phyloP scores from a whole-genome alignment of 75 land plant species.

The Adiantum capillusveneris region DNA sequence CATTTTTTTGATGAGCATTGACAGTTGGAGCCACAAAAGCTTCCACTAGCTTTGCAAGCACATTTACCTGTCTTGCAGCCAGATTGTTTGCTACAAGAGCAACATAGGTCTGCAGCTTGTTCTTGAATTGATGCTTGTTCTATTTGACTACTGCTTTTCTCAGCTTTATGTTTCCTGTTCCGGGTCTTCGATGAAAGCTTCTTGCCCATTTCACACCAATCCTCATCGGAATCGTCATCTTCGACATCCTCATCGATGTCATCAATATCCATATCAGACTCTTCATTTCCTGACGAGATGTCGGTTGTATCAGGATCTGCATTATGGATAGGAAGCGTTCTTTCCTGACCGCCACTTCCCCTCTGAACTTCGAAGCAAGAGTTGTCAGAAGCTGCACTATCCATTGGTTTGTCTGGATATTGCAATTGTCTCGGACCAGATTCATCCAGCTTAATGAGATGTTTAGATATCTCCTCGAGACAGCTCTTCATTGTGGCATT shows the following conservation, averaged over 20 bases:
- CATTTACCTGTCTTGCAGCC: conserved; percentile 80
- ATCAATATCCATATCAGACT: conserved; percentile 48
- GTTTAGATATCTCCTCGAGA: neutral
- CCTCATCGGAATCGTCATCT: neutral
- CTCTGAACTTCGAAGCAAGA: neutral
- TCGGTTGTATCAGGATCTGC: conserved; percentile 10
- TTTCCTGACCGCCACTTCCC: too few species aligned
- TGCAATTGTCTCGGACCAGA: conserved; percentile 2
- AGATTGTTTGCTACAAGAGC: conserved; percentile 55
- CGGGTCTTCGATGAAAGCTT: conserved; percentile 4
- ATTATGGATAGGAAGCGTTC: neutral
- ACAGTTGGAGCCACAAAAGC: conserved; percentile 50
- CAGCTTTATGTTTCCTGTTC: neutral
- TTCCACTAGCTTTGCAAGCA: conserved; percentile 54
- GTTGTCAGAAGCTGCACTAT: conserved; percentile 6
- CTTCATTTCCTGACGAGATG: neutral
- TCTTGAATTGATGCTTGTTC: neutral
- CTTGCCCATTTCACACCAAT: conserved; percentile 27
- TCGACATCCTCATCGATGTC: conserved; percentile 36
- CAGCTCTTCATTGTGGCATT: neutral
- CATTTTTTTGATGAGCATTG: conserved; percentile 60
- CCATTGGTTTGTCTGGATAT: neutral
- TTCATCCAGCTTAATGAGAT: neutral
- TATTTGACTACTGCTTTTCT: neutral
- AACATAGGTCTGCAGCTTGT: conserved; percentile 31